Evolutionary conservation across 106 monocot genomes (phyloP).

Genomic region (Dioscorea dumetorum): DNA sequence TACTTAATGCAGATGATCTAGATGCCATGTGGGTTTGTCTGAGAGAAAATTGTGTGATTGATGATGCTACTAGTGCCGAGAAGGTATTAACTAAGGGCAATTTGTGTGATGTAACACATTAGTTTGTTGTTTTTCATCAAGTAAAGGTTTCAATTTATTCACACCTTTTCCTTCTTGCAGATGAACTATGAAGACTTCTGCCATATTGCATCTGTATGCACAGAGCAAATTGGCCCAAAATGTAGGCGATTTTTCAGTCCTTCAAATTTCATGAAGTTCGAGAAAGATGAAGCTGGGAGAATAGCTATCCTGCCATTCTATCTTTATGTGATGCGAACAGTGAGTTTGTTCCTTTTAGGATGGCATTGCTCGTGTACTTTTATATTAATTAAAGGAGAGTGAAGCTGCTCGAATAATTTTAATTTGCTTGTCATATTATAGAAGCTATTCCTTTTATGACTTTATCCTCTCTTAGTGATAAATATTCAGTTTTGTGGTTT

Average conservation of each 20-base stretch:
- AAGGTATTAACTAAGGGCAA: constrained; percentile 39
- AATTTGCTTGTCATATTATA: too few relatives aligned
- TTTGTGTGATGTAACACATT: too few relatives aligned
- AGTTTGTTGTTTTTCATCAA: too few relatives aligned
- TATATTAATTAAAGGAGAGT: too few relatives aligned
- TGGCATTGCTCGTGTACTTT: too few relatives aligned
- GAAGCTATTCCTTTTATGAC: too few relatives aligned
- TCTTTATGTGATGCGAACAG: constrained; percentile 98
- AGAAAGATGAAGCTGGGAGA: constrained; percentile 99
- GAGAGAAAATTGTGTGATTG: constrained; percentile 97
- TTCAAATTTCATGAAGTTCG: constrained; percentile 99
- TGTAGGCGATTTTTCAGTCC: constrained; percentile 96
- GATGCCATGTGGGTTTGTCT: constrained; percentile 99
- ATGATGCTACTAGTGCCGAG: constrained; percentile 98
- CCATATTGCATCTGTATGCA: constrained; percentile 93
- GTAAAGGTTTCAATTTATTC: too few relatives aligned
- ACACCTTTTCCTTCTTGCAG: constrained; percentile 29
- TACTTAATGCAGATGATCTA: constrained; percentile 96
- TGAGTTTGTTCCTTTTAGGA: constrained; percentile 15
- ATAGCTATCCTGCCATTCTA: constrained; percentile 99
- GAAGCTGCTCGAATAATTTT: too few relatives aligned
- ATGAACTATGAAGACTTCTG: constrained; percentile 99
- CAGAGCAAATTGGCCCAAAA: constrained; percentile 97
- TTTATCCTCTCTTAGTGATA: too few relatives aligned
- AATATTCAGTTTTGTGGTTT: too few relatives aligned